Conservation (phyloP, 2,329 filamentous ascomycete genomes). For the Gliomastix tumulicola region DNA sequence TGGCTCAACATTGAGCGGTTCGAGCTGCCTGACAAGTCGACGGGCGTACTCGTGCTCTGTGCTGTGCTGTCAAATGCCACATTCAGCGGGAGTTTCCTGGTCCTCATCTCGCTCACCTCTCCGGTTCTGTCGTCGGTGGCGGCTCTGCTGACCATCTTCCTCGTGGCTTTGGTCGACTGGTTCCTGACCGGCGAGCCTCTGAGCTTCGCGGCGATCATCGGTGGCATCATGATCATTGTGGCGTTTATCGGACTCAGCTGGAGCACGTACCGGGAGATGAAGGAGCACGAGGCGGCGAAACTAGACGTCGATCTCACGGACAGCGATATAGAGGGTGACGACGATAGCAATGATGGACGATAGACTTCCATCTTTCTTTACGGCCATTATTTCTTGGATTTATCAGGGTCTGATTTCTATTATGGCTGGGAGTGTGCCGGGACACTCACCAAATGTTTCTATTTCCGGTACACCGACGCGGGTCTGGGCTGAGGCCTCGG, state of each 20-base stretch:
- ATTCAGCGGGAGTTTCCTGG: constrained; percentile 88
- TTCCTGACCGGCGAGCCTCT: constrained; percentile 71
- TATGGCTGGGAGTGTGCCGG: too few species aligned
- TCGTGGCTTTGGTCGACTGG: constrained; percentile 91
- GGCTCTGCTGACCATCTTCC: constrained; percentile 90
- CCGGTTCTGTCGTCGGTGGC: constrained; percentile 91
- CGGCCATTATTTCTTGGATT: too few species aligned
- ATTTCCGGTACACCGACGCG: too few species aligned
- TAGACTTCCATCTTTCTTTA: too few species aligned
- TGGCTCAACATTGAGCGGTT: constrained; percentile 73
- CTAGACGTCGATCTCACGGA: constrained; percentile 34
- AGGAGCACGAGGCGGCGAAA: constrained; percentile 67
- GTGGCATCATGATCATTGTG: constrained; percentile 79
- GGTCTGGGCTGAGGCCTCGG: too few species aligned
- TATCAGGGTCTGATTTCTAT: too few species aligned
- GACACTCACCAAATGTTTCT: too few species aligned
- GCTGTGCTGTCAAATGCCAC: constrained; percentile 82
- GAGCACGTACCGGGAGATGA: constrained; percentile 91
- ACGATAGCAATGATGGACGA: too few species aligned
- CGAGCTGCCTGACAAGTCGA: constrained; percentile 69
- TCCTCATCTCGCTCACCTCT: constrained; percentile 86
- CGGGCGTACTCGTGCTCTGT: constrained; percentile 72
- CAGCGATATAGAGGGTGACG: constrained; percentile 38
- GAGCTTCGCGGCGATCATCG: constrained; percentile 66
- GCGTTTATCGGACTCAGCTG: constrained; percentile 85